Evolutionary conservation across 2,329 filamentous ascomycete species (phyloP), one percentile per base, ranked within the genome.

Genomic region (Tolypocladium tropicale): DNA sequence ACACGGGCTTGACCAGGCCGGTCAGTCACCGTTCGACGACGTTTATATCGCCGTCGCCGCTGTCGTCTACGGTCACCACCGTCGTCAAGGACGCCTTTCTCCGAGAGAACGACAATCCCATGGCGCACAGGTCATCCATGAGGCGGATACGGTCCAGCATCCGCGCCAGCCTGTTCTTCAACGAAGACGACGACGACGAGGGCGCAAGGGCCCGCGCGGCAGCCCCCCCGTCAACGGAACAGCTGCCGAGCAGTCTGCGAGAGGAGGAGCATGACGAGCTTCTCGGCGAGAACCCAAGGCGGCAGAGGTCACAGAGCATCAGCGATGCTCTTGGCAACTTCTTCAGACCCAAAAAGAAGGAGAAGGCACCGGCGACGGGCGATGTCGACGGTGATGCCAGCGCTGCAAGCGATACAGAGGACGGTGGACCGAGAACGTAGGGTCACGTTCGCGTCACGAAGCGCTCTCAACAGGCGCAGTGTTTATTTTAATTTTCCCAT

Each of bases 31-130:
- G 69, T 62, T 58, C 74, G 32, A 76, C 76, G 34, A 74, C 76
- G 2, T 76, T 84, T 39, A 81, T 83, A 58, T 83, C 80, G 3
- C 81, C 81, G 12, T 83, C 81, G 0, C 81, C 81, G 0, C 73
- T 84, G 36, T 82, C 80, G 2, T 82, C 80, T 0, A 83, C 81
- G 1, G 78, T 84, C 39, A 81, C 75, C 21, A 78, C 79, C 0
- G 79, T 81, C 0, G 78, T 84, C 48, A 78, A 80, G 46, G 81
- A 84, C 60, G 78, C 75, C 12, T 72, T 83, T 33, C 70, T 81
- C 2, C 71, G 77, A 12, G 73, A 75, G 34, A 70, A 76, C 18
- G 73, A 76, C 30, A 68, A 66, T 34, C 66, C 73, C 0, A 62
- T 71, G 23, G 58, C 72, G 6, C 72, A 72, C 43, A 74, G 70